phyloP scores from a whole-genome alignment of 768 basidiomycete species.

The Tricholoma sp. region DNA sequence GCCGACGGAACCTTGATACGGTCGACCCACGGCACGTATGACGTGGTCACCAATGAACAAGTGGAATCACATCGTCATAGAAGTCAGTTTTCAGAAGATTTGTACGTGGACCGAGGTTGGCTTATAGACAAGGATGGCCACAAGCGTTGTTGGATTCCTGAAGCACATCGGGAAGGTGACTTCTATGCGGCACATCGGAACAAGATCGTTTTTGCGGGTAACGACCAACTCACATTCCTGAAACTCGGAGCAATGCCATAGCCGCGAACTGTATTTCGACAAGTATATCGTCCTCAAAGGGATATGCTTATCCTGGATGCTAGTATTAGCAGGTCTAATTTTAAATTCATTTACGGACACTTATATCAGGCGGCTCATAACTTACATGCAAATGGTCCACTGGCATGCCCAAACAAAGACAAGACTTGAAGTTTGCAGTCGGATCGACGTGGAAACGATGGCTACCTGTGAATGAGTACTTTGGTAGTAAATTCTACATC shows the following conservation, averaged over 20 bases:
- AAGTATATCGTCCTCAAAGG: too few relatives aligned
- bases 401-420: too few relatives aligned
- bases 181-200: not conserved
- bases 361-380: too few relatives aligned
- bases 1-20: not conserved
- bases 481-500: too few relatives aligned
- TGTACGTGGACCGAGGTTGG: not conserved
- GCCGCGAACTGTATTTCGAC: too few relatives aligned
- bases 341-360: too few relatives aligned
- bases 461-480: too few relatives aligned
- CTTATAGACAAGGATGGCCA: not conserved
- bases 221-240: not conserved
- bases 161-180: not conserved
- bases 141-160: conserved; percentile 1
- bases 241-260: not conserved
- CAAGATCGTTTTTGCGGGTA: conserved; percentile 2
- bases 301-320: too few relatives aligned
- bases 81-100: not conserved
- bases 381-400: too few relatives aligned
- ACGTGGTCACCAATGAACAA: not conserved
- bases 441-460: too few relatives aligned
- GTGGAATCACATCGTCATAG: not conserved
- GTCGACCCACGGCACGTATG: conserved; percentile 1
- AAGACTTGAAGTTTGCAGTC: too few relatives aligned
- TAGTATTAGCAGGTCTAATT: too few relatives aligned